These are phyloP conservation scores for Tolypocladium paradoxum DNA, from an alignment of 2,329 filamentous ascomycete species.

Conservation along the genomic window DNA sequence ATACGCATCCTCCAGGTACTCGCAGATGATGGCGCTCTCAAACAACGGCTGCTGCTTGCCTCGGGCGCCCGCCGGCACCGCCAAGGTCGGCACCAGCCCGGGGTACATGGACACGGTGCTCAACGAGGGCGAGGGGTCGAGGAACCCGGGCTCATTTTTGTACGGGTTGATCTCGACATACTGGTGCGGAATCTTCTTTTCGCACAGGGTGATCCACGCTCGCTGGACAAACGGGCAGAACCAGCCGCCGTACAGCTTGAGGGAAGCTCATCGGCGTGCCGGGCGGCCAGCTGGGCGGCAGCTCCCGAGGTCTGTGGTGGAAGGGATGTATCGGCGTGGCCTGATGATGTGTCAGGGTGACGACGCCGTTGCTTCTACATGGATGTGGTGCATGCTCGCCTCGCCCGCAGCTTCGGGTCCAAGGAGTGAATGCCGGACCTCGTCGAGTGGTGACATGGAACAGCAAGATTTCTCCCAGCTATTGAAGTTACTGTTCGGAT, in stretches of 20 bases:
- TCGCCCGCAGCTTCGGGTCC: too few relatives aligned
- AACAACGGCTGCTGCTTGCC: slow-evolving; percentile 44
- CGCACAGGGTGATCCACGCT: slow-evolving; percentile 60
- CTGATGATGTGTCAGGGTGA: too few relatives aligned
- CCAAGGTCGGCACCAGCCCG: slow-evolving; percentile 63
- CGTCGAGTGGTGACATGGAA: too few relatives aligned
- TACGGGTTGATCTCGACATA: slow-evolving; percentile 74
- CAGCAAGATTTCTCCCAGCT: too few relatives aligned
- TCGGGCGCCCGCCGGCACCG: slow-evolving; percentile 25
- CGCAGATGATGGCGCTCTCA: slow-evolving; percentile 61
- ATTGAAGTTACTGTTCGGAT: too few relatives aligned
- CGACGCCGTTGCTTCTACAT: too few relatives aligned
- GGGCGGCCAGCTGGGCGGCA: slow-evolving; percentile 34
- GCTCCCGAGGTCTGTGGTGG: slow-evolving; percentile 35
- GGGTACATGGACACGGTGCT: slow-evolving; percentile 68
- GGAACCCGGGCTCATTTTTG: slow-evolving; percentile 56
- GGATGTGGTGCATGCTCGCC: too few relatives aligned
- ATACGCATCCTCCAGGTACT: slow-evolving; percentile 67
- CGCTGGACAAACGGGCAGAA: slow-evolving; percentile 65
- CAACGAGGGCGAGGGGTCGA: slow-evolving; percentile 55
- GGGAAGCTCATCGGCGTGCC: slow-evolving; percentile 35
- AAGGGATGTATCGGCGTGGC: slow-evolving; percentile 36
- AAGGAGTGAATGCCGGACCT: too few relatives aligned
- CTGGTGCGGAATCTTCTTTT: slow-evolving; percentile 64
- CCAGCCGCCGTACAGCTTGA: slow-evolving; percentile 65